Conservation (phyloP, 1,139 yeast species). For the Yamadazyma triangularis region DNA sequence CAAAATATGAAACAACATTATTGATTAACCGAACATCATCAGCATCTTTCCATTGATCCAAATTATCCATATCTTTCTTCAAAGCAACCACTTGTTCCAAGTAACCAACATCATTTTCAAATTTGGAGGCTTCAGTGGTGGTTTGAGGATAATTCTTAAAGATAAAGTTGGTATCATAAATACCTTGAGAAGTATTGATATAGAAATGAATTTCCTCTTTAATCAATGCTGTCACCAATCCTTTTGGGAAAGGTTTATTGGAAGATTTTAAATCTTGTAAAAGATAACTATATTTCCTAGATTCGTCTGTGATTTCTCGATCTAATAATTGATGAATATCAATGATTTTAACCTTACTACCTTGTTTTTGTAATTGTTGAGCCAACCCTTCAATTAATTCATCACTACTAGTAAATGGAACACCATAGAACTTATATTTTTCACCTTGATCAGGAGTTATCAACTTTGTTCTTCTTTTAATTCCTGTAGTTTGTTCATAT, state of each 20-base stretch:
- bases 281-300: conserved; percentile 37
- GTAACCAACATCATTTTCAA: conserved; percentile 52
- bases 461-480: conserved; percentile 50
- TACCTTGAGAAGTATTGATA: conserved; percentile 38
- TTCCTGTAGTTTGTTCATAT: conserved; percentile 46
- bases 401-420: conserved; percentile 36
- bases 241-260: conserved; percentile 46
- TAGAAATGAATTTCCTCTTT: conserved; percentile 41
- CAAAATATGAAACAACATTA: conserved; percentile 53
- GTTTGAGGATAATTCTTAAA: conserved; percentile 53
- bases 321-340: conserved; percentile 44
- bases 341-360: conserved; percentile 41
- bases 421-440: conserved; percentile 36
- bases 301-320: conserved; percentile 36
- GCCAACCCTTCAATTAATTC: conserved; percentile 17
- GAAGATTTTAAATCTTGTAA: conserved; percentile 35
- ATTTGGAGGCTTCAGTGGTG: conserved; percentile 59
- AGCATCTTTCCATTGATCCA: conserved; percentile 20
- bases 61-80: conserved; percentile 22
- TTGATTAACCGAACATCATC: conserved; percentile 27
- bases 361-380: conserved; percentile 13
- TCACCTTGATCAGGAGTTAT: conserved; percentile 25
- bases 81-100: conserved; percentile 39
- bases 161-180: conserved; percentile 41
- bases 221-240: conserved; percentile 54